Base-by-base conservation (phyloP, 768 basidiomycete genomes). In the Hirschioporus abietinus region DNA sequence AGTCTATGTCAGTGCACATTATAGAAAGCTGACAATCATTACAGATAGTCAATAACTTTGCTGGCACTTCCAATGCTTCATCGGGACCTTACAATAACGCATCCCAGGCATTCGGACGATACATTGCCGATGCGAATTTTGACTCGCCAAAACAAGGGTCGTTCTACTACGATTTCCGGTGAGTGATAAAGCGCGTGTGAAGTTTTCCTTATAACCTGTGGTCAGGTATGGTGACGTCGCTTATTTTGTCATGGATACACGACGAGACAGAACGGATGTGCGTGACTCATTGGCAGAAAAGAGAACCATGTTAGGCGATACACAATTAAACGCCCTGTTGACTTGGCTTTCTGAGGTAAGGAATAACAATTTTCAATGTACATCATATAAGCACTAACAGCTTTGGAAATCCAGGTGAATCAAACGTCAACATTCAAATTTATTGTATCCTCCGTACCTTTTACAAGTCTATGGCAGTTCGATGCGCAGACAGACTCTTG, bases 221-320 rank as follows among this genome's bases (percentile, higher is more conserved):
- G n/a, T n/a, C 64, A 74, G 71, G 27, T 83, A 88, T 69, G 89
- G 86, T 0, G 90, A 93, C 70, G 78, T 80, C 8, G 88, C 89
- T 0, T 92, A 89, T 75, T 93, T 92, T 77, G 88, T 92, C n/a
- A 77, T 88, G 78, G 91, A 92, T 76, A 90, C 88, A 1, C 80
- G 89, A 20, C 79, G 83, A 7, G 83, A 89, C 72, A 82, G 89
- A 24, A 82, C 83, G 4, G 72, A 78, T 60, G 74, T 80, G 17
- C 71, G 72, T n/a, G 74, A 74, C 0, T 74, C 75, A 0, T 82
- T 81, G 25, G 74, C 76, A 8, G 74, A 73, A 26, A 82, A 79
- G 57, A 74, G 72, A 36, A 89, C 87, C 1, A 91, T 93, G 88
- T 82, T 93, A 17, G 91, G 92, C 24, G 83, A 84, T 42, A 71